phyloP scores from a whole-genome alignment of 2,329 filamentous ascomycete genomes.

The Cladophialophora psammophila region DNA sequence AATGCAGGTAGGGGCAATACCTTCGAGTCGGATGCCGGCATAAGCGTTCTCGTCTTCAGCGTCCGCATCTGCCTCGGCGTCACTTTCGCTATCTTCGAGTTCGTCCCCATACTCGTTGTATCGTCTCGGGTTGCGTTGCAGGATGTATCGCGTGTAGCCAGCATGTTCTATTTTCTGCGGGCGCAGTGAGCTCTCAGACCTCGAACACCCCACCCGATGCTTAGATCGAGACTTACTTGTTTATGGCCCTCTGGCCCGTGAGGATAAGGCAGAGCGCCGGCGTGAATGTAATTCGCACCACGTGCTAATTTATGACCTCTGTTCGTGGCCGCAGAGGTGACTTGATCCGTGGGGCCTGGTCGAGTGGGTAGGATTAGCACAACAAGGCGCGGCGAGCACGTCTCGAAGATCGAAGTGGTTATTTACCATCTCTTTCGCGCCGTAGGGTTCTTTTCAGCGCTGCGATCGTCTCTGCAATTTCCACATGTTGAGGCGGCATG shows the following conservation, averaged over 20 bases:
- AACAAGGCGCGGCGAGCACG: slow-evolving; percentile 14
- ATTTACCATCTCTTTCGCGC: slow-evolving; percentile 55
- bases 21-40: slow-evolving; percentile 63
- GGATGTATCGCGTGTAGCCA: slow-evolving; percentile 66
- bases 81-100: slow-evolving; percentile 64
- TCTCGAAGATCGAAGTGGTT: background rate
- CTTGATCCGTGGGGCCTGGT: slow-evolving; percentile 54
- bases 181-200: slow-evolving; percentile 20
- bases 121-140: slow-evolving; percentile 65
- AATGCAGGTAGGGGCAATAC: slow-evolving; percentile 48
- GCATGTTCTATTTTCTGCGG: slow-evolving; percentile 66
- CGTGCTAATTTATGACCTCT: slow-evolving; percentile 68
- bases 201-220: slow-evolving; percentile 4
- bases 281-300: slow-evolving; percentile 64
- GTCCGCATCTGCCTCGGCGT: slow-evolving; percentile 64
- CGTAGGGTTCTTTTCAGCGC: slow-evolving; percentile 62
- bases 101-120: slow-evolving; percentile 71
- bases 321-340: slow-evolving; percentile 63
- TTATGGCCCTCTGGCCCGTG: slow-evolving; percentile 62
- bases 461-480: slow-evolving; percentile 61
- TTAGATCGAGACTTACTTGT: slow-evolving; percentile 52
- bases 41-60: slow-evolving; percentile 70
- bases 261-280: slow-evolving; percentile 61
- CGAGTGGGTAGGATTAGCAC: slow-evolving; percentile 14
- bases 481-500: slow-evolving; percentile 41